Evolutionary conservation across 805 yeast species (phyloP).

Genomic region (Teunomyces gatunensis): DNA sequence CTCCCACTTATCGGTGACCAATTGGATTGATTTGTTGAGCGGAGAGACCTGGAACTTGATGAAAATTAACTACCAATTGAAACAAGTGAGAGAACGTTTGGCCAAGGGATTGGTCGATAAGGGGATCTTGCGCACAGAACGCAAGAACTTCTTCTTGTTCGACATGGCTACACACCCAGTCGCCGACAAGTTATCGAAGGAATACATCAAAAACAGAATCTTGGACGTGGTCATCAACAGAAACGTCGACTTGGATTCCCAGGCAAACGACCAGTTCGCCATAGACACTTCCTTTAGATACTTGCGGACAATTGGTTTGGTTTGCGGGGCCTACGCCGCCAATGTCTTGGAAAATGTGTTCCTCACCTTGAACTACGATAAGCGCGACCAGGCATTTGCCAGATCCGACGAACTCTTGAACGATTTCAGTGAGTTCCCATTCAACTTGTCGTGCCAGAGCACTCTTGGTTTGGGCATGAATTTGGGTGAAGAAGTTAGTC

Average conservation of each 20-base stretch:
- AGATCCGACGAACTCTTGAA: slow-evolving; percentile 89
- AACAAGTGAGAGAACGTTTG: slow-evolving; percentile 93
- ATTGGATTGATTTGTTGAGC: slow-evolving; percentile 90
- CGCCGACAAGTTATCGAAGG: slow-evolving; percentile 82
- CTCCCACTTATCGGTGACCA: slow-evolving; percentile 70
- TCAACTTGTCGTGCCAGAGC: slow-evolving; percentile 51
- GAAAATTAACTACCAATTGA: slow-evolving; percentile 92
- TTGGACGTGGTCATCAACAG: slow-evolving; percentile 68
- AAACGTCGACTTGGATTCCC: slow-evolving; percentile 49
- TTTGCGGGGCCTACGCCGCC: slow-evolving; percentile 91
- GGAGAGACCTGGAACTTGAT: slow-evolving; percentile 98
- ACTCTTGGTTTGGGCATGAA: slow-evolving; percentile 72
- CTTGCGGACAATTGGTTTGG: slow-evolving; percentile 77
- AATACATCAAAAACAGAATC: slow-evolving; percentile 70
- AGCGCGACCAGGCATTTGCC: slow-evolving; percentile 86
- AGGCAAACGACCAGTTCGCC: slow-evolving; percentile 63
- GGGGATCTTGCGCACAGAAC: slow-evolving; percentile 92
- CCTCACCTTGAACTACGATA: slow-evolving; percentile 72
- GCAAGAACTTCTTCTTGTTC: slow-evolving; percentile 88
- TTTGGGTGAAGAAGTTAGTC: slow-evolving; percentile 52
- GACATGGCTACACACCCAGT: slow-evolving; percentile 99
- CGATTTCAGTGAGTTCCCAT: slow-evolving; percentile 85
- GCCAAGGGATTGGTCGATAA: slow-evolving; percentile 97
- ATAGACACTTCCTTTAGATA: slow-evolving; percentile 62
- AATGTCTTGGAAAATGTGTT: slow-evolving; percentile 92